Percentiles rank a stretch among this genome's conserved stretches.
These are phyloP conservation scores for Fagus crenata DNA, from an alignment of 306 rosid genomes.

Conservation along the genomic window DNA sequence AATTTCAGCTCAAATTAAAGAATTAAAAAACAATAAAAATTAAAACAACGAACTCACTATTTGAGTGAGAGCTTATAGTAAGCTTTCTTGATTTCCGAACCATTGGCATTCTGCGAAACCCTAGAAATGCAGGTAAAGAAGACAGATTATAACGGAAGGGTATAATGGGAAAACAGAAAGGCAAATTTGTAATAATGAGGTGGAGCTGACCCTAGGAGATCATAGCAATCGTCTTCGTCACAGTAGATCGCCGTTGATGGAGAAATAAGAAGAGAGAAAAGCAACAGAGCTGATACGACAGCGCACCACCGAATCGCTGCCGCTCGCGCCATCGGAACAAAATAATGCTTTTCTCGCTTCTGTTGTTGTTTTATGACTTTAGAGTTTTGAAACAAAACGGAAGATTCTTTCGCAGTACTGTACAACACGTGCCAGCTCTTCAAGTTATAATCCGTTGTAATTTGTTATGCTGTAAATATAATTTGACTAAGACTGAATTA, in stretches of 20 bases:
- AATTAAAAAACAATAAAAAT: neutral
- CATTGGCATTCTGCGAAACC: constrained; percentile 77
- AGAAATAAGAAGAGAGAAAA: constrained; percentile 40
- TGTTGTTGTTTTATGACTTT: too few species aligned
- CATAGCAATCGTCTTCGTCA: constrained; percentile 99
- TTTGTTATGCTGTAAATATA: too few species aligned
- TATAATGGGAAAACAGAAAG: constrained; percentile 5
- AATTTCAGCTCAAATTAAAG: neutral
- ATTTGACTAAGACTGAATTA: too few species aligned
- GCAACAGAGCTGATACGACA: constrained; percentile 26
- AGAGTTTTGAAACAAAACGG: too few species aligned
- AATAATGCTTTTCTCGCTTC: too few species aligned
- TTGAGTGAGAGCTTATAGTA: constrained; percentile 89
- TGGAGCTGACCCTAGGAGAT: constrained; percentile 74
- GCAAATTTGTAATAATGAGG: neutral
- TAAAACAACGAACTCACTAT: constrained; percentile 44
- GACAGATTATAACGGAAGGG: constrained; percentile 10
- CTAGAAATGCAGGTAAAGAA: constrained; percentile 28
- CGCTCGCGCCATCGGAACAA: constrained; percentile 56
- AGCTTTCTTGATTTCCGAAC: constrained; percentile 90
- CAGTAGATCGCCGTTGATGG: constrained; percentile 87
- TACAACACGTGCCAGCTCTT: too few species aligned
- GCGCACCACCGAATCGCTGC: constrained; percentile 65
- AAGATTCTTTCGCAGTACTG: too few species aligned
- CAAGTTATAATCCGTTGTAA: too few species aligned